Base-by-base conservation (phyloP, 371 early-diverging fungal species). In the Choanephora cucurbitarum region DNA sequence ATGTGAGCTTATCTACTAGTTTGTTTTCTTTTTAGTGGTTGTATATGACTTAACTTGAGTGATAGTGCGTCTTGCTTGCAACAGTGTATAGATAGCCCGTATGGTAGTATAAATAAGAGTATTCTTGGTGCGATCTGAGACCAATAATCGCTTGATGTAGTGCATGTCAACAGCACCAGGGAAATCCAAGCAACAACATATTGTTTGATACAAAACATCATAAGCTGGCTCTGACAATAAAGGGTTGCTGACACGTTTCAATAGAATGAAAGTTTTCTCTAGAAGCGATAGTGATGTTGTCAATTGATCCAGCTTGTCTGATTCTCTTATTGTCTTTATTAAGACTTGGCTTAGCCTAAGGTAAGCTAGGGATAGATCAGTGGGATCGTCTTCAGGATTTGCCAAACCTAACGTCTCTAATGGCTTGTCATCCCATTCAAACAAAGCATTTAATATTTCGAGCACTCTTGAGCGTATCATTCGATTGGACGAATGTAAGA, bases 391-490 rank as follows among this genome's bases (percentile, higher is more conserved):
- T 28, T 28, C 28, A 3, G 3, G 28, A 3, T 28, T 7, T 28
- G 28, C 7, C 7, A 55, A 23, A 10, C 48, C 57, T 13, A 62
- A 34, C n/a, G 61, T 55, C 18, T 23, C 3, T 32, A 66, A 33
- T 10, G 73, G 73, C 33, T 58, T 43, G 4, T 58, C 44, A 13
- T 59, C 66, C 66, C 65, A 72, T 10, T 59, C 43, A 49, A 69
- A 62, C 15, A 76, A 33, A 1, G 45, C 52, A 10, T 61, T 60
- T n/a, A 73, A 13, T 1, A 76, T 70, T 37, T 76, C 77, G 10
- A 73, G 39, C 4, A 65, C 60, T 14, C 66, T 55, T 11, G 39
- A 44, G 18, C 69, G 55, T n/a, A 69, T 53, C 14, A 73, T 55
- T 18, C 67, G 44, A 46, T 68, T 48, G 4, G n/a, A 23, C 1